Evolutionary conservation across 2,329 filamentous ascomycete species (phyloP).

Genomic region (Fusarium napiforme): DNA sequence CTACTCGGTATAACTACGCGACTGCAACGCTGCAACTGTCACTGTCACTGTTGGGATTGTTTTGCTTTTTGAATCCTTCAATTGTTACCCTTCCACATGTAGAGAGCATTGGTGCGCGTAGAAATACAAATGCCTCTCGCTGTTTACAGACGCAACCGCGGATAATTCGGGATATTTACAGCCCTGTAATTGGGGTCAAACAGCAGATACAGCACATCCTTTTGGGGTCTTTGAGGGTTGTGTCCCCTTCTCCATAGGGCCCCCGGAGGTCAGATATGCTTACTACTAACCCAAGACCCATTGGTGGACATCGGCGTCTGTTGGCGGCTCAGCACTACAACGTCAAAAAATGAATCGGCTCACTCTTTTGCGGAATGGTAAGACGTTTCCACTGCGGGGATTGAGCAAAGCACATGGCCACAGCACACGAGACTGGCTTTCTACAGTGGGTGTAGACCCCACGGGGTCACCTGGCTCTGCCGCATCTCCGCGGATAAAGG

Average conservation of each 20-base stretch:
- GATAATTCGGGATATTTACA: not conserved
- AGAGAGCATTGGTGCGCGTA: not conserved
- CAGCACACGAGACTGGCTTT: conserved; percentile 16
- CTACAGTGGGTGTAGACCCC: conserved; percentile 7
- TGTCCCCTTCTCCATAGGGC: not conserved
- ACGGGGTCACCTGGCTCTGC: conserved; percentile 22
- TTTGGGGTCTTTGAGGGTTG: not conserved
- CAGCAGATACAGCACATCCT: not conserved
- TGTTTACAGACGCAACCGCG: not conserved
- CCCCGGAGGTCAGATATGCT: not conserved
- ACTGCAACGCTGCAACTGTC: not conserved
- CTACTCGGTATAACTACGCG: not conserved
- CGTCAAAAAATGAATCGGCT: conserved; percentile 7
- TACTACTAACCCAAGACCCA: not conserved
- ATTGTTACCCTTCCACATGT: not conserved
- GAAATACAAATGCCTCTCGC: not conserved
- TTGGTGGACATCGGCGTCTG: not conserved
- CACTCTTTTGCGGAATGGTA: not conserved
- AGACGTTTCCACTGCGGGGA: conserved; percentile 1
- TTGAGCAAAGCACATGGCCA: not conserved
- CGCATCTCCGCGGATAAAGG: conserved; percentile 29
- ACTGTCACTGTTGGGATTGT: not conserved
- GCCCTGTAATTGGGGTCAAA: not conserved
- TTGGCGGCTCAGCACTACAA: not conserved
- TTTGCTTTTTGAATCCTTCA: not conserved